These are phyloP conservation scores for Amphicarpaea edgeworthii DNA, from an alignment of 306 rosid genomes.

Conservation along the genomic window DNA sequence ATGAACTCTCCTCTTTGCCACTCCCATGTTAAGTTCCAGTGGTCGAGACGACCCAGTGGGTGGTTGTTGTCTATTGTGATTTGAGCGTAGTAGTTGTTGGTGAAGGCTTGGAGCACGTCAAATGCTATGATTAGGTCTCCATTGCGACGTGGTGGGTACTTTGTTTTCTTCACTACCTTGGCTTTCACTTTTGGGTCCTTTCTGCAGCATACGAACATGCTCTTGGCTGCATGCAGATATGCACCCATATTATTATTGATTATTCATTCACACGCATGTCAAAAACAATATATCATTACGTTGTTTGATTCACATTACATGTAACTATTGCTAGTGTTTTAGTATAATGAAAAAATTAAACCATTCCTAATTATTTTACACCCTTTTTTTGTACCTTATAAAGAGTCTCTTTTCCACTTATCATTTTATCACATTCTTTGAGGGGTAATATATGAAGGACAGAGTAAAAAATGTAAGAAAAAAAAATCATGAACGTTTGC, in stretches of 20 bases:
- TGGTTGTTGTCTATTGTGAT: slow-evolving; percentile 74
- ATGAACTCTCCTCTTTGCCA: slow-evolving; percentile 91
- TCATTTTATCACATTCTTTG: too few species aligned
- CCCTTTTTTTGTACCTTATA: background rate
- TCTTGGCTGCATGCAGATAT: slow-evolving; percentile 64
- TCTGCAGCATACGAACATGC: slow-evolving; percentile 77
- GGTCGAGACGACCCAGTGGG: slow-evolving; percentile 86
- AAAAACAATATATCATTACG: background rate
- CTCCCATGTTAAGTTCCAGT: slow-evolving; percentile 91
- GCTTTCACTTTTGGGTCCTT: slow-evolving; percentile 73
- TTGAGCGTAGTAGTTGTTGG: slow-evolving; percentile 67
- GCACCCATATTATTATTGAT: too few species aligned
- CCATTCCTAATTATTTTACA: background rate
- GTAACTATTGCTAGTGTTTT: background rate
- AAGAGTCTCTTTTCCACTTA: background rate
- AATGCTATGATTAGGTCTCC: slow-evolving; percentile 79
- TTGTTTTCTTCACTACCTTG: slow-evolving; percentile 44
- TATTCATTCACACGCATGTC: background rate
- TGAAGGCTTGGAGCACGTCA: slow-evolving; percentile 67
- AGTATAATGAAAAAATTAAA: background rate
- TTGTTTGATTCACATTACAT: background rate
- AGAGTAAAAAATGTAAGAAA: background rate
- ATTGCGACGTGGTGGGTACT: slow-evolving; percentile 60
- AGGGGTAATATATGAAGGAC: background rate
- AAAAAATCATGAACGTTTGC: too few species aligned